phyloP scores from a whole-genome alignment of 2,329 filamentous ascomycete species.

The Rosellinia necatrix region DNA sequence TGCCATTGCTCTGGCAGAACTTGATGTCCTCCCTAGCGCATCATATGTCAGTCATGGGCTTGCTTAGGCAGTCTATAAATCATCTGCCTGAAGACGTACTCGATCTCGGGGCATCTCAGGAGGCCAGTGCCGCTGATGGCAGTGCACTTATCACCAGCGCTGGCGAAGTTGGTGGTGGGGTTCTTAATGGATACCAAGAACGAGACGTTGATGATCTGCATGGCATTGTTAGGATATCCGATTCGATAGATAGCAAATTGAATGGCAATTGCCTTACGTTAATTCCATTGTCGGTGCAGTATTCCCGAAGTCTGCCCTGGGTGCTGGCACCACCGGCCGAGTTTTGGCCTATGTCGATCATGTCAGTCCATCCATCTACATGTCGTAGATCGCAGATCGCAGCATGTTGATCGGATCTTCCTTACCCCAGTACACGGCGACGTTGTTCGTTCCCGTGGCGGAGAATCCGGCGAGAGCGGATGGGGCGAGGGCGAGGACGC shows the following conservation, averaged over 20 bases:
- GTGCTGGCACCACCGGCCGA: slow-evolving; percentile 54
- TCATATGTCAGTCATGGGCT: slow-evolving; percentile 9
- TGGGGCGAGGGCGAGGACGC: slow-evolving; percentile 36
- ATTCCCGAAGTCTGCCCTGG: slow-evolving; percentile 61
- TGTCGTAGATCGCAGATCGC: not conserved
- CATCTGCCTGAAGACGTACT: slow-evolving; percentile 49
- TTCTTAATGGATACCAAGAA: slow-evolving; percentile 64
- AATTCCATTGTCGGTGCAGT: slow-evolving; percentile 59
- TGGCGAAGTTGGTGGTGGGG: slow-evolving; percentile 66
- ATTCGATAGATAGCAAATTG: not conserved
- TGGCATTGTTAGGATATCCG: slow-evolving; percentile 5
- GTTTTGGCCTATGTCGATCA: slow-evolving; percentile 57
- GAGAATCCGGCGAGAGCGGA: slow-evolving; percentile 50
- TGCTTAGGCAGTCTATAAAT: slow-evolving; percentile 6
- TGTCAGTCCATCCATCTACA: slow-evolving; percentile 24
- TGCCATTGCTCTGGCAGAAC: slow-evolving; percentile 67
- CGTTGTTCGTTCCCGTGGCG: slow-evolving; percentile 53
- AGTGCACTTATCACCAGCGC: slow-evolving; percentile 64
- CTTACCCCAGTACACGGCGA: slow-evolving; percentile 71
- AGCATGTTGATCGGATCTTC: not conserved
- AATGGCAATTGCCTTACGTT: slow-evolving; percentile 45
- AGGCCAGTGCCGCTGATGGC: slow-evolving; percentile 61
- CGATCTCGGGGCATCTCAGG: slow-evolving; percentile 66
- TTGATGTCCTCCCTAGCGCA: slow-evolving; percentile 52
- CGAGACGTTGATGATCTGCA: slow-evolving; percentile 64